These are phyloP conservation scores for Hypericum perforatum DNA, from an alignment of 345 rosid genomes.

Conservation along the genomic window DNA sequence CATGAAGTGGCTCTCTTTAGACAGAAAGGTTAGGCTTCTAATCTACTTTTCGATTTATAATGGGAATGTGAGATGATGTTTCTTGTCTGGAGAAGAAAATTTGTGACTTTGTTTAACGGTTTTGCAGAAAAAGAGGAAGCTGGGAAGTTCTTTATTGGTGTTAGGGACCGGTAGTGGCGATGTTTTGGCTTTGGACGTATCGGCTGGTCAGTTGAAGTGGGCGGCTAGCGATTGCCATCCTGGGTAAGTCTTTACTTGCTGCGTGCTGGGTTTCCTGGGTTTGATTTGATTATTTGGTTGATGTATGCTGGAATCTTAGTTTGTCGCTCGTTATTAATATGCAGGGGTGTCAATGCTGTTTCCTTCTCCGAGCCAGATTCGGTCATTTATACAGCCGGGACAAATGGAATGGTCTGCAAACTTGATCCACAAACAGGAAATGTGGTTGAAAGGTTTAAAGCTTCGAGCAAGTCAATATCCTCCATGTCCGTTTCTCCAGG, in stretches of 20 bases:
- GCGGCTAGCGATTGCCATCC: conserved; percentile 82
- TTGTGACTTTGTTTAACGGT: too few relatives aligned
- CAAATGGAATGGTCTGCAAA: conserved; percentile 88
- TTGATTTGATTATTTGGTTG: too few relatives aligned
- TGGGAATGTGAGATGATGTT: too few relatives aligned
- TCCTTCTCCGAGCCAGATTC: conserved; percentile 54
- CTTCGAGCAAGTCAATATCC: conserved; percentile 43
- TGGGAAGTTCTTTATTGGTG: conserved; percentile 47
- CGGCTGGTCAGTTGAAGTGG: conserved; percentile 91
- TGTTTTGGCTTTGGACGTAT: conserved; percentile 82
- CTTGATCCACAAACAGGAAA: conserved; percentile 42
- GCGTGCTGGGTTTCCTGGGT: too few relatives aligned
- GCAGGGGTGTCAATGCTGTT: conserved; percentile 86
- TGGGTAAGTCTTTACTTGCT: conserved; percentile 43
- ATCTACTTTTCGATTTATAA: too few relatives aligned
- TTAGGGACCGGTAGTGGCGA: conserved; percentile 92
- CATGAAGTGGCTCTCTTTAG: conserved; percentile 68
- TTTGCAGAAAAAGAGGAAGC: conserved; percentile 71
- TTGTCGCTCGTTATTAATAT: conserved; percentile 2
- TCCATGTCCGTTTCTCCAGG: conserved; percentile 75
- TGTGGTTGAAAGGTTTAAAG: conserved; percentile 2
- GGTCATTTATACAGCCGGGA: conserved; percentile 60
- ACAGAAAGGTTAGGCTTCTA: conserved; percentile 35
- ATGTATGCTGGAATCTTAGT: too few relatives aligned
- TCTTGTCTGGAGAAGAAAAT: too few relatives aligned